Percentiles rank a stretch among this genome's conserved stretches.
Evolutionary conservation across 805 yeast genomes (phyloP).

Genomic region (Sporopachydermia quercuum): DNA sequence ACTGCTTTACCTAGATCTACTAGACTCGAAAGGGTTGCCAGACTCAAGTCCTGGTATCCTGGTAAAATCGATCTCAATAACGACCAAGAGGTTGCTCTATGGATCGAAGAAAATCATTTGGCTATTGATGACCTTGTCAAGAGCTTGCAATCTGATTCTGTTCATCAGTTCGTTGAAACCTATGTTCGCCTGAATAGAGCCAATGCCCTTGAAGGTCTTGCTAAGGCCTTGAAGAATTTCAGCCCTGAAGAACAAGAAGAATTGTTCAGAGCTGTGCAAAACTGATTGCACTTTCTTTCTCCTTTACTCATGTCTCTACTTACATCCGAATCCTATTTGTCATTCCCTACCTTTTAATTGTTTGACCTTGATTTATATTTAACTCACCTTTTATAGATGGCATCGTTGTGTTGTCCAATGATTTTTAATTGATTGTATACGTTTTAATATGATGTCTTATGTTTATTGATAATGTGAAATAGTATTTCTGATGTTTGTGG

Average conservation of each 20-base stretch:
- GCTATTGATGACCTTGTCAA: conserved; percentile 42
- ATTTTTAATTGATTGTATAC: no score
- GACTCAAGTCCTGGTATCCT: conserved; percentile 81
- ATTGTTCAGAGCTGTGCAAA: background rate
- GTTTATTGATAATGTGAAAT: no score
- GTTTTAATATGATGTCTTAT: no score
- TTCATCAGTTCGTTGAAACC: background rate
- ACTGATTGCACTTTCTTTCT: no score
- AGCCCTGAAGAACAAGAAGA: background rate
- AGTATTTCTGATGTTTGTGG: no score
- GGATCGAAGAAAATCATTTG: conserved; percentile 67
- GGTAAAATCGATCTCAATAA: conserved; percentile 48
- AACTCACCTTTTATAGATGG: no score
- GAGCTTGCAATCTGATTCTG: background rate
- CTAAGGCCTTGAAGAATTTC: background rate
- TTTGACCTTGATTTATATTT: no score
- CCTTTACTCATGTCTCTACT: no score
- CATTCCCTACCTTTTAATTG: no score
- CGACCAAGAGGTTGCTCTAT: conserved; percentile 54
- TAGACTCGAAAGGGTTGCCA: conserved; percentile 71
- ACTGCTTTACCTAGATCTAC: conserved; percentile 43
- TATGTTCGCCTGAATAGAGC: background rate
- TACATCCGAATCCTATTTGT: no score
- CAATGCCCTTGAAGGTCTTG: background rate
- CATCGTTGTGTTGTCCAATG: no score